These are phyloP conservation scores for Colletotrichum simmondsii DNA, from an alignment of 2,329 filamentous ascomycete genomes.

Conservation along the genomic window DNA sequence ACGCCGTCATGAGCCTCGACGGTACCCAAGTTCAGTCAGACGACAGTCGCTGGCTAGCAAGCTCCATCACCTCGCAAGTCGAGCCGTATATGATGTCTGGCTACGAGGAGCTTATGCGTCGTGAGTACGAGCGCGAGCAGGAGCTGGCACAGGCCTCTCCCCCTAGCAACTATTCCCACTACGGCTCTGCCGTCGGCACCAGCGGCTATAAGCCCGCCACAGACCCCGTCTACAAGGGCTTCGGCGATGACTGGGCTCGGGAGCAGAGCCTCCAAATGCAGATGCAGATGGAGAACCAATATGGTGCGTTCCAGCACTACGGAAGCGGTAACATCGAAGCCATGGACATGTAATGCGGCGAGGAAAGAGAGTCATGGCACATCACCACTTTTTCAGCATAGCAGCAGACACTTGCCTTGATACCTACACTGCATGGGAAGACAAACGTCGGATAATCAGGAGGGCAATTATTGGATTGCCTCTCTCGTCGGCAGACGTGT, in stretches of 20 bases:
- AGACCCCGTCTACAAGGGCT: constrained; percentile 74
- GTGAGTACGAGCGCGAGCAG: constrained; percentile 65
- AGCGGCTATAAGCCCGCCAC: constrained; percentile 53
- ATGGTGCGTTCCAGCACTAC: constrained; percentile 69
- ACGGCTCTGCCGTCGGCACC: constrained; percentile 51
- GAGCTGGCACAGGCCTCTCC: constrained; percentile 43
- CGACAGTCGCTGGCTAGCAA: constrained; percentile 63
- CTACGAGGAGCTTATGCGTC: constrained; percentile 76
- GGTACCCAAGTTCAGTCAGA: constrained; percentile 62
- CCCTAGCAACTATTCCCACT: constrained; percentile 57
- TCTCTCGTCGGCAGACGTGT: background rate
- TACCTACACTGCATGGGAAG: constrained; percentile 16
- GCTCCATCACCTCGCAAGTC: constrained; percentile 55
- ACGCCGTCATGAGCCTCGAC: constrained; percentile 63
- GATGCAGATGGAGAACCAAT: constrained; percentile 74
- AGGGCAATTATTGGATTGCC: background rate
- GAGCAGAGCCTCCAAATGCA: constrained; percentile 60
- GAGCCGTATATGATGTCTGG: constrained; percentile 89
- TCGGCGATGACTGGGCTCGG: constrained; percentile 41
- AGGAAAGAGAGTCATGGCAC: constrained; percentile 34
- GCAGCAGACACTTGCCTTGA: constrained; percentile 15
- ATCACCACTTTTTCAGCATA: constrained; percentile 11
- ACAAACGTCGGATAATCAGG: background rate
- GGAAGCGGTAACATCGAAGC: constrained; percentile 57
- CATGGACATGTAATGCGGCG: constrained; percentile 54